A percentile compares a stretch with the other conserved stretches of the same genome.
Conservation (phyloP, 1,284 basidiomycete species). For the Erythrobasidium hasegawianum region DNA sequence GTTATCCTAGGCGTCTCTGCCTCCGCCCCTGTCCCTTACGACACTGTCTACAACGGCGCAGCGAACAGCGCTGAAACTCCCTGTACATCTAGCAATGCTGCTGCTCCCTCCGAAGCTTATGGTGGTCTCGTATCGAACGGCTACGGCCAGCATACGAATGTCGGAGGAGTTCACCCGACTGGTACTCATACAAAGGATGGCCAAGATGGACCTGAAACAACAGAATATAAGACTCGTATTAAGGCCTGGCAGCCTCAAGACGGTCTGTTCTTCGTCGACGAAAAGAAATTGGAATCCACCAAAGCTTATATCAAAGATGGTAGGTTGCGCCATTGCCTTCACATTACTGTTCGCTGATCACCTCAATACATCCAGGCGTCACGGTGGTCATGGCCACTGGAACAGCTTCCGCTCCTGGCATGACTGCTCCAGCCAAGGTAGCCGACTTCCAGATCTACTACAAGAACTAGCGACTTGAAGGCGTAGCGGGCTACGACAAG, state of each 20-base stretch:
- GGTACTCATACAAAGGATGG: too few relatives aligned
- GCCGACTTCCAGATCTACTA: conserved; percentile 1
- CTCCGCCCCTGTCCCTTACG: too few relatives aligned
- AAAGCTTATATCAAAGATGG: background rate
- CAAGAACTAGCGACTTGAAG: background rate
- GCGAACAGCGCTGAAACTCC: too few relatives aligned
- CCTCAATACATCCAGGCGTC: background rate
- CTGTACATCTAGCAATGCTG: too few relatives aligned
- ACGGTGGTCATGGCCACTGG: background rate
- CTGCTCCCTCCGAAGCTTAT: too few relatives aligned
- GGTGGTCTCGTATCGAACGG: too few relatives aligned
- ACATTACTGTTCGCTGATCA: background rate
- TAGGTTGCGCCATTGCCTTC: background rate
- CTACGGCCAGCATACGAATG: too few relatives aligned
- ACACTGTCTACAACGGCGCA: too few relatives aligned
- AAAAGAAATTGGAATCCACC: background rate
- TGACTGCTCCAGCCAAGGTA: background rate
- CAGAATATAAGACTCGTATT: background rate
- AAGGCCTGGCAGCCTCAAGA: background rate
- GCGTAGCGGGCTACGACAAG: background rate
- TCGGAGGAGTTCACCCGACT: too few relatives aligned
- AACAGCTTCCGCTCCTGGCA: background rate
- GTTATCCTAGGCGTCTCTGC: too few relatives aligned
- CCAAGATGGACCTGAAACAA: too few relatives aligned
- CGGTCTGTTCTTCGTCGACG: background rate